phyloP scores from a whole-genome alignment of 768 basidiomycete species.

The Crassisporium funariophilum region DNA sequence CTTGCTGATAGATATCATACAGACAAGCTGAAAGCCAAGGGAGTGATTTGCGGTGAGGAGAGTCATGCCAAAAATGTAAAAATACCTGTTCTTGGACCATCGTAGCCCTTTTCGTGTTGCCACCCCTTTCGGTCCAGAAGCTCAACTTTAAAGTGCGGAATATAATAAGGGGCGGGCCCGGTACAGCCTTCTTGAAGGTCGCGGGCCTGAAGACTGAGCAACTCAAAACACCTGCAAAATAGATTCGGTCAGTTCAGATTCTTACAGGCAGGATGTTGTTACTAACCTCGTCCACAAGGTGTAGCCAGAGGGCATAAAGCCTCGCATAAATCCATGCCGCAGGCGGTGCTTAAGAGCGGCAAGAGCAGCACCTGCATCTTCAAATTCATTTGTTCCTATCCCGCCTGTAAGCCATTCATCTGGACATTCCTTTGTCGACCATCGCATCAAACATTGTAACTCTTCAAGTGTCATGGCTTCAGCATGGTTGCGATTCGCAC shows the following conservation, averaged over 20 bases:
- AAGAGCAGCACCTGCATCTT: slow-evolving; percentile 5
- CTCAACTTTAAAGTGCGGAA: slow-evolving; percentile 19
- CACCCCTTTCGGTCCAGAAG: slow-evolving; percentile 31
- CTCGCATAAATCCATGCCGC: slow-evolving; percentile 31
- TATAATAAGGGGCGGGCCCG: slow-evolving; percentile 20
- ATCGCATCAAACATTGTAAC: slow-evolving; percentile 25
- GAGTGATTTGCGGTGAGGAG: too few relatives aligned
- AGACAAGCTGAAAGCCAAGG: slow-evolving; percentile 20
- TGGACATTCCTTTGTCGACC: slow-evolving; percentile 26
- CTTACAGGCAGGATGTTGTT: neutral
- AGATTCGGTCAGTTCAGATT: neutral
- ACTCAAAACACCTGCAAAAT: slow-evolving; percentile 31
- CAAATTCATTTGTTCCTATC: too few relatives aligned
- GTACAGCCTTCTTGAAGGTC: slow-evolving; percentile 20
- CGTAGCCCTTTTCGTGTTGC: slow-evolving; percentile 26
- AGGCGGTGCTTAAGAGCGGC: slow-evolving; percentile 11
- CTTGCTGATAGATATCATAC: slow-evolving; percentile 38
- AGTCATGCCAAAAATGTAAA: neutral
- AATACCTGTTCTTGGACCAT: slow-evolving; percentile 19
- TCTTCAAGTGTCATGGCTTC: slow-evolving; percentile 35
- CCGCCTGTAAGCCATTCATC: slow-evolving; percentile 7
- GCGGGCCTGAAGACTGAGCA: slow-evolving; percentile 21
- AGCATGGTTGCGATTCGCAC: slow-evolving; percentile 29
- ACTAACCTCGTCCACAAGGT: slow-evolving; percentile 33
- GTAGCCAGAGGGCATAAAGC: slow-evolving; percentile 28